phyloP scores from a whole-genome alignment of 805 yeast species.

The Maudiozyma bulderi region DNA sequence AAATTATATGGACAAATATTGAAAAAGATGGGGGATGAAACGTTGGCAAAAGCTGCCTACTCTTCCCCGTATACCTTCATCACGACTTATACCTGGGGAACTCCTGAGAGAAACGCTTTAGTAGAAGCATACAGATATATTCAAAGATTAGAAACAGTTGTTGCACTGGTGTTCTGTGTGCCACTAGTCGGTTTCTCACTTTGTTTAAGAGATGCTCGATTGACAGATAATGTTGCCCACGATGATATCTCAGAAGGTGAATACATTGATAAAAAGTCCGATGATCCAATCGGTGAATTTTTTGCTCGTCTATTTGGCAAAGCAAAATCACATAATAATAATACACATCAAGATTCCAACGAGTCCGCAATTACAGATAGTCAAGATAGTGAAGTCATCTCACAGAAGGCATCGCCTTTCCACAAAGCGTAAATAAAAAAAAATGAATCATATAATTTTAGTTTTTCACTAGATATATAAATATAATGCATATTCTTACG shows the following conservation, averaged over 20 bases:
- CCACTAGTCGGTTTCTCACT: slow-evolving; percentile 20
- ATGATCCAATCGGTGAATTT: slow-evolving; percentile 16
- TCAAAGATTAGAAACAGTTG: slow-evolving; percentile 48
- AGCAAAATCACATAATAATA: background rate
- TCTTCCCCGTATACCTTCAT: slow-evolving; percentile 45
- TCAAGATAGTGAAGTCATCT: background rate
- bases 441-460: no score
- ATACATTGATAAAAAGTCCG: slow-evolving; percentile 10
- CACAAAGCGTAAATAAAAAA: no score
- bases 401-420: background rate
- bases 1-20: slow-evolving; percentile 38
- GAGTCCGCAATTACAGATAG: background rate
- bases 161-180: slow-evolving; percentile 24
- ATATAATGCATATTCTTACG: no score
- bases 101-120: slow-evolving; percentile 49
- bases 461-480: no score
- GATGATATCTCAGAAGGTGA: slow-evolving; percentile 22
- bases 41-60: slow-evolving; percentile 40
- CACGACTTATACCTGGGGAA: slow-evolving; percentile 45
- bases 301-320: slow-evolving; percentile 1
- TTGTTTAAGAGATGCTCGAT: slow-evolving; percentile 20
- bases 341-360: background rate
- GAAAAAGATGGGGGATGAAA: slow-evolving; percentile 31
- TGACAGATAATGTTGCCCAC: slow-evolving; percentile 21
- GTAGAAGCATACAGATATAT: slow-evolving; percentile 50